Conservation (phyloP, 1,139 yeast genomes). For the Nakaseomyces kungkrabaensis region DNA sequence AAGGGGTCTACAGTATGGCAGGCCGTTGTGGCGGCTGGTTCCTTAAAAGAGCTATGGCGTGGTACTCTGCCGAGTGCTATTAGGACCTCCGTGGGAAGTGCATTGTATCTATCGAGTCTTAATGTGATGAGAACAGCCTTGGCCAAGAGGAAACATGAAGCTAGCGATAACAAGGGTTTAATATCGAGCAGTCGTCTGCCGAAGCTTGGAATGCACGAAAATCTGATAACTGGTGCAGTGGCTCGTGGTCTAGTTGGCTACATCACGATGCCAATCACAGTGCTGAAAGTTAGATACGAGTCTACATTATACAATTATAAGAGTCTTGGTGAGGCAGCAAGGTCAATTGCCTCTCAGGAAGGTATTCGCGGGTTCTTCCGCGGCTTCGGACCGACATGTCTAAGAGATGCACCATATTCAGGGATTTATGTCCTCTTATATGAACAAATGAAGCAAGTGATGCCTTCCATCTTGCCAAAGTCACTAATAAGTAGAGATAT, state of each 20-base stretch:
- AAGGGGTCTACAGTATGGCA: constrained; percentile 34
- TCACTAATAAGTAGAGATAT: constrained; percentile 14
- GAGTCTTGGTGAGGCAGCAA: constrained; percentile 54
- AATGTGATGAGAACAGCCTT: constrained; percentile 50
- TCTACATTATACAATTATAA: constrained; percentile 62
- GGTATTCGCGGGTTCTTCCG: constrained; percentile 65
- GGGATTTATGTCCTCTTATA: constrained; percentile 82
- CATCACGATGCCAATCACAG: constrained; percentile 94
- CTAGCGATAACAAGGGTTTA: not conserved
- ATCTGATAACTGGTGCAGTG: constrained; percentile 65
- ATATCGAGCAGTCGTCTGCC: constrained; percentile 43
- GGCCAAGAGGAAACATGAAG: constrained; percentile 29
- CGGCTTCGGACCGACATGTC: constrained; percentile 80
- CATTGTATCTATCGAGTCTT: constrained; percentile 66
- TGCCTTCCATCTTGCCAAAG: constrained; percentile 30
- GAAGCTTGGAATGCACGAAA: constrained; percentile 57
- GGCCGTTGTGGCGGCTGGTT: constrained; percentile 40
- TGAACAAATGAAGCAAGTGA: constrained; percentile 53
- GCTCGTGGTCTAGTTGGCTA: constrained; percentile 79
- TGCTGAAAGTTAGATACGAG: constrained; percentile 84
- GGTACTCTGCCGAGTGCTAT: constrained; percentile 89
- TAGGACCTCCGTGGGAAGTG: constrained; percentile 86
- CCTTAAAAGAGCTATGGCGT: constrained; percentile 64
- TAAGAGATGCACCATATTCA: constrained; percentile 93
- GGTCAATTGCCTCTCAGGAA: constrained; percentile 43